phyloP scores from a whole-genome alignment of 2,329 filamentous ascomycete species.

The Ascochyta pisi region DNA sequence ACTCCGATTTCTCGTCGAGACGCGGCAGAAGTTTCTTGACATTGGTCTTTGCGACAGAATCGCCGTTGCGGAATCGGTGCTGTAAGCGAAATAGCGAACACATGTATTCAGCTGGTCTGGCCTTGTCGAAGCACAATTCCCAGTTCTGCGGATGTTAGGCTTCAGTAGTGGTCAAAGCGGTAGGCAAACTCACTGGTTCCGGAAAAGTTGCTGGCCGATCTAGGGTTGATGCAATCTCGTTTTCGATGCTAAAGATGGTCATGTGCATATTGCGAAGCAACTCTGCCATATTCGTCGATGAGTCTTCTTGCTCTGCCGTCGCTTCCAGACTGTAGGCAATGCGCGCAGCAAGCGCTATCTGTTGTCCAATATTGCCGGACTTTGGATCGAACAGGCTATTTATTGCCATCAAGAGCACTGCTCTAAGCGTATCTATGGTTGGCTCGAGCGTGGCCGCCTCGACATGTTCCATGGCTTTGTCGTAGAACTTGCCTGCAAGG shows the following conservation, averaged over 20 bases:
- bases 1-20: slow-evolving; percentile 33
- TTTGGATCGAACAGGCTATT: slow-evolving; percentile 47
- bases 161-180: no score
- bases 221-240: slow-evolving; percentile 44
- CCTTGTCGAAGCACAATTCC: slow-evolving; percentile 36
- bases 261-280: slow-evolving; percentile 43
- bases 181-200: slow-evolving; percentile 35
- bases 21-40: slow-evolving; percentile 35
- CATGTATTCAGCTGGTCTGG: slow-evolving; percentile 40
- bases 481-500: slow-evolving; percentile 36
- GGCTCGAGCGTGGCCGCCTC: slow-evolving; percentile 43
- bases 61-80: slow-evolving; percentile 45
- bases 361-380: slow-evolving; percentile 45
- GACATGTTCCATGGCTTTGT: slow-evolving; percentile 41
- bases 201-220: slow-evolving; percentile 46
- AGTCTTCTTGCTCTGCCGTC: slow-evolving; percentile 36
- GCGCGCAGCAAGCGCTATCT: slow-evolving; percentile 45
- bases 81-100: slow-evolving; percentile 47
- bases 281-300: slow-evolving; percentile 27
- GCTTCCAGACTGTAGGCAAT: slow-evolving; percentile 42
- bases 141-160: slow-evolving; percentile 32
- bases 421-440: slow-evolving; percentile 40
- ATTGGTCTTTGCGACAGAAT: slow-evolving; percentile 26
- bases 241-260: slow-evolving; percentile 47
- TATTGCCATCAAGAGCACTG: slow-evolving; percentile 44